Evolutionary conservation across 1,284 basidiomycete species (phyloP).

Genomic region (Serendipita sp.): DNA sequence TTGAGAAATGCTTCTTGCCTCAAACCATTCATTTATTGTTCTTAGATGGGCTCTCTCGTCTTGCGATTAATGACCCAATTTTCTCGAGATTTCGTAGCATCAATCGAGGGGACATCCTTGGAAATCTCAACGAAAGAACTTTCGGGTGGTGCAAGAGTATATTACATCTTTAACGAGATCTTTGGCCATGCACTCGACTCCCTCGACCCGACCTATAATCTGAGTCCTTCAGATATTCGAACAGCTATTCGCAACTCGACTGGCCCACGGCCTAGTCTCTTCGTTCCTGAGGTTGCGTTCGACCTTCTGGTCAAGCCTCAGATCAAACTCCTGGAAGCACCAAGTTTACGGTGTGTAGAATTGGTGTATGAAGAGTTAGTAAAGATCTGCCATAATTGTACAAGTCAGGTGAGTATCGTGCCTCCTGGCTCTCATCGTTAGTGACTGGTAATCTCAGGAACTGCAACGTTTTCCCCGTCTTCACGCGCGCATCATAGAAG

Average conservation of each 20-base stretch:
- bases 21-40: neutral
- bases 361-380: conserved; percentile 98
- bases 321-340: conserved; percentile 90
- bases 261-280: conserved; percentile 88
- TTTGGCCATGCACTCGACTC: conserved; percentile 86
- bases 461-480: conserved; percentile 92
- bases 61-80: conserved; percentile 98
- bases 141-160: conserved; percentile 93
- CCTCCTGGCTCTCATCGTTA: conserved; percentile 1
- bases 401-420: conserved; percentile 51
- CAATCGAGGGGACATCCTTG: conserved; percentile 95
- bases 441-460: conserved; percentile 40
- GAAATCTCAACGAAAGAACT: conserved; percentile 98
- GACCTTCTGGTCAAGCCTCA: conserved; percentile 97
- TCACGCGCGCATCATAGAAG: conserved; percentile 89
- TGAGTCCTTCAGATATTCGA: conserved; percentile 89
- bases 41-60: conserved; percentile 68
- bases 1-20: conserved; percentile 12
- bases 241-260: conserved; percentile 98
- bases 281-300: conserved; percentile 95
- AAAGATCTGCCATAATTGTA: conserved; percentile 99
- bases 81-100: conserved; percentile 91
- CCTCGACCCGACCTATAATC: conserved; percentile 83
- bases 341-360: conserved; percentile 90
- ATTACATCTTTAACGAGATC: conserved; percentile 99